These are phyloP conservation scores for Calamus simplicifolius DNA, from an alignment of 176 grass and related monocot genomes.

Conservation along the genomic window DNA sequence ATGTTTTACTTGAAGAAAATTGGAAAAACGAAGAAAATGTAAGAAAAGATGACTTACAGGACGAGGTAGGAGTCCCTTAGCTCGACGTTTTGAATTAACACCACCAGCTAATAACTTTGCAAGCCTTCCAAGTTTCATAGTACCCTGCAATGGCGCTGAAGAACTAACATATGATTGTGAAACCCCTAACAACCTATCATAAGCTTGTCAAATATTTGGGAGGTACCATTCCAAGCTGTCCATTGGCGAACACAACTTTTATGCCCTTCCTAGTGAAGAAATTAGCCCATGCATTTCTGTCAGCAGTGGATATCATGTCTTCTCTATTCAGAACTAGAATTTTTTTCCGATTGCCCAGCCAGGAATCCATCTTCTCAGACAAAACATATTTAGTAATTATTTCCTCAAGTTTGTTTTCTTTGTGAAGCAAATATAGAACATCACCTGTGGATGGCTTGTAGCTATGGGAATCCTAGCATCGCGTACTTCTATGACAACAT, in stretches of 20 bases:
- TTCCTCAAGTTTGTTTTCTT: not conserved
- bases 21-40: not conserved
- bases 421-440: slow-evolving; percentile 10
- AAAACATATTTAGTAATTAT: slow-evolving; percentile 10
- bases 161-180: not conserved
- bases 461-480: slow-evolving; percentile 92
- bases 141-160: slow-evolving; percentile 54
- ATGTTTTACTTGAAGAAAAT: not conserved
- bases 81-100: slow-evolving; percentile 80
- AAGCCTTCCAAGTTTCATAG: slow-evolving; percentile 88
- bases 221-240: slow-evolving; percentile 85
- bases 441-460: slow-evolving; percentile 88
- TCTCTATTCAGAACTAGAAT: slow-evolving; percentile 95
- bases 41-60: slow-evolving; percentile 41
- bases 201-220: too few relatives aligned
- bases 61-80: slow-evolving; percentile 88
- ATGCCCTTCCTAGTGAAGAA: slow-evolving; percentile 78
- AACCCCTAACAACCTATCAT: not conserved
- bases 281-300: slow-evolving; percentile 84
- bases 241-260: slow-evolving; percentile 85
- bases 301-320: slow-evolving; percentile 82
- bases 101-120: slow-evolving; percentile 71
- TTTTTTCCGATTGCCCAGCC: slow-evolving; percentile 75
- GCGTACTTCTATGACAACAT: slow-evolving; percentile 95
- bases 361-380: slow-evolving; percentile 73